Conservation (phyloP, 441 rosid genomes). For the Cnidoscolus chayamansa region DNA sequence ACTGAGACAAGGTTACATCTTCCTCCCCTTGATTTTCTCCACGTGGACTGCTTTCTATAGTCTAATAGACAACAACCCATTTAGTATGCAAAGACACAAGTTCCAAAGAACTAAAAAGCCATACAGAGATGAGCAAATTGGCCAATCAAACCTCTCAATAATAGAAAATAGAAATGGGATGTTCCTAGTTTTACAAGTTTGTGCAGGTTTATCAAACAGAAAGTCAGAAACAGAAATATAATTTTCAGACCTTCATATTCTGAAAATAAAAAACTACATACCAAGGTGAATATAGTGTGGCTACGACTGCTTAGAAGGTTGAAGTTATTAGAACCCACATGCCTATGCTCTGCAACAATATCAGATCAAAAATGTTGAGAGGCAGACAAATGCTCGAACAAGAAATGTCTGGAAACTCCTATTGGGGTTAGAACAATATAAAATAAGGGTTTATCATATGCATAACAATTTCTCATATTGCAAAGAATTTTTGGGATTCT, state of each 20-base stretch:
- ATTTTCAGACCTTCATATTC: not conserved
- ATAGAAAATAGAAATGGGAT: not conserved
- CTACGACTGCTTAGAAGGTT: constrained; percentile 71
- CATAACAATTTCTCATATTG: constrained; percentile 3
- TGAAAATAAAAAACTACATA: constrained; percentile 19
- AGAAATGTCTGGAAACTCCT: not conserved
- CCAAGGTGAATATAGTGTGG: constrained; percentile 72
- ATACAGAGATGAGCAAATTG: not conserved
- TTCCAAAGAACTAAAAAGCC: constrained; percentile 6
- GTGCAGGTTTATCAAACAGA: not conserved
- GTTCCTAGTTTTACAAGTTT: constrained; percentile 1
- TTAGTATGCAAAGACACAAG: constrained; percentile 19
- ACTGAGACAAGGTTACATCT: constrained; percentile 58
- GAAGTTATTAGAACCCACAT: constrained; percentile 72
- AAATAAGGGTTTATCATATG: not conserved
- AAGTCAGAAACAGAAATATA: not conserved
- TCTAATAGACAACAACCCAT: constrained; percentile 33
- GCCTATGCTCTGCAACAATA: constrained; percentile 56
- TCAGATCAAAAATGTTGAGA: constrained; percentile 22
- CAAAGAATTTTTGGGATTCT: constrained; percentile 9
- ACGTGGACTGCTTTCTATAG: constrained; percentile 60
- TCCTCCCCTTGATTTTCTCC: constrained; percentile 52
- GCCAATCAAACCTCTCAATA: not conserved
- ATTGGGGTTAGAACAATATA: not conserved
- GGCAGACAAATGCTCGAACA: not conserved